A percentile compares a stretch with the other conserved stretches of the same genome.
phyloP scores from a whole-genome alignment of 306 rosid genomes.

The Quercus cerris region DNA sequence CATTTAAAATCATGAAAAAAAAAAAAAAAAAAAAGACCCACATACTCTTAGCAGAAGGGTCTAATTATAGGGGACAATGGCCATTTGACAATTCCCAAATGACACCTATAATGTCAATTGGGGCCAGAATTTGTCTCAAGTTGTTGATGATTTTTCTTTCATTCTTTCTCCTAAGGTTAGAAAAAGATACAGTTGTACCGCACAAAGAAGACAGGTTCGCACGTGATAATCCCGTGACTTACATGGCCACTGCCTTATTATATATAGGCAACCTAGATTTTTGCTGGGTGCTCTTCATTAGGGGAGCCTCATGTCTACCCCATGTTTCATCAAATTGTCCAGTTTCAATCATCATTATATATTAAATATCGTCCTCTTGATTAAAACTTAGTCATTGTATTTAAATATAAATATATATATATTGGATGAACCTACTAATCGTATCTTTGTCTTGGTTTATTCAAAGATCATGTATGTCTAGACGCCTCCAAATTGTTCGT shows the following conservation, averaged over 20 bases:
- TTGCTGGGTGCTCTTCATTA: slow-evolving; percentile 15
- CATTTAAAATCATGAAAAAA: not conserved
- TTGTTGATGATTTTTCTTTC: not conserved
- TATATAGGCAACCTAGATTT: slow-evolving; percentile 20
- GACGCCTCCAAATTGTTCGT: not conserved
- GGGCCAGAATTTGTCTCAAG: slow-evolving; percentile 1
- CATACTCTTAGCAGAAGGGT: not conserved
- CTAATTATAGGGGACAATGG: not conserved
- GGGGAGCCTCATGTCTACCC: slow-evolving; percentile 20
- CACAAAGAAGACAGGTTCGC: slow-evolving; percentile 17
- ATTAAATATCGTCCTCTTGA: not conserved
- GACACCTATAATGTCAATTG: not conserved
- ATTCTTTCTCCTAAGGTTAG: not conserved
- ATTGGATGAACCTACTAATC: not conserved
- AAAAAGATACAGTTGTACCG: not conserved
- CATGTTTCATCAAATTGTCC: not conserved
- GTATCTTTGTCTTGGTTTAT: slow-evolving; percentile 27
- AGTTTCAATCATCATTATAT: no score
- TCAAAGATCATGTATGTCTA: slow-evolving; percentile 22
- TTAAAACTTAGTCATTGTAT: not conserved
- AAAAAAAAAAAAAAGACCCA: not conserved
- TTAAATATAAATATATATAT: not conserved
- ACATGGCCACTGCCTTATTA: slow-evolving; percentile 21
- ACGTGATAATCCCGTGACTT: slow-evolving; percentile 23
- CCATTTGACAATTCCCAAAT: not conserved